A percentile compares a stretch with the other conserved stretches of the same genome.
These are phyloP conservation scores for Suhomyces bokatorum DNA, from an alignment of 1,139 yeast genomes.

Conservation along the genomic window DNA sequence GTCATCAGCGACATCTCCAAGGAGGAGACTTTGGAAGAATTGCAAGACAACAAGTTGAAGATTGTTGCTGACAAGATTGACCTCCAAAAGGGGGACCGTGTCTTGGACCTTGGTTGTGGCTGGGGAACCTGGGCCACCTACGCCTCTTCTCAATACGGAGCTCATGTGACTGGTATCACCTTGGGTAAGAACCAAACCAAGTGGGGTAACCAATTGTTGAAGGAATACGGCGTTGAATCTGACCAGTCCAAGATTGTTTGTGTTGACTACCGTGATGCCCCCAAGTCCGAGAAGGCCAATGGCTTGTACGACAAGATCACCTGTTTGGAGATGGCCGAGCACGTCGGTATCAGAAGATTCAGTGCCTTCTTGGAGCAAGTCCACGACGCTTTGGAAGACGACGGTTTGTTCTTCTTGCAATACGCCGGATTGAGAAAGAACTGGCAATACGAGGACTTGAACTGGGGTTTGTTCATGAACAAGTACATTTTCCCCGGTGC, in stretches of 20 bases:
- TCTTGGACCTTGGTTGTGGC: slow-evolving; percentile 90
- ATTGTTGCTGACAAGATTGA: slow-evolving; percentile 86
- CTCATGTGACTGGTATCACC: slow-evolving; percentile 85
- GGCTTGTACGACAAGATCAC: slow-evolving; percentile 86
- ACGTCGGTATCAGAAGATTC: slow-evolving; percentile 89
- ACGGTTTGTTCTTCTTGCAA: slow-evolving; percentile 84
- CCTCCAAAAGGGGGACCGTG: slow-evolving; percentile 66
- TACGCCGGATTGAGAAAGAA: slow-evolving; percentile 88
- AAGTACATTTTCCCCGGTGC: slow-evolving; percentile 97
- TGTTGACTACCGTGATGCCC: slow-evolving; percentile 89
- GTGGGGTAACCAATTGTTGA: slow-evolving; percentile 78
- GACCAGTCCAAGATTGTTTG: slow-evolving; percentile 79
- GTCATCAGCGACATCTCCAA: slow-evolving; percentile 67
- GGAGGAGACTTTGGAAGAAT: slow-evolving; percentile 79
- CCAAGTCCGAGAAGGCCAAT: slow-evolving; percentile 55
- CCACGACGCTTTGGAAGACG: slow-evolving; percentile 84
- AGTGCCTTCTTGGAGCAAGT: slow-evolving; percentile 75
- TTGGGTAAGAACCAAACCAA: slow-evolving; percentile 88
- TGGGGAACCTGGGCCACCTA: slow-evolving; percentile 93
- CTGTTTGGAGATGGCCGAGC: slow-evolving; percentile 95
- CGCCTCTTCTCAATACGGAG: slow-evolving; percentile 82
- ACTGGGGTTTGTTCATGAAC: slow-evolving; percentile 96
- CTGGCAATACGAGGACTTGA: slow-evolving; percentile 93
- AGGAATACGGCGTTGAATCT: slow-evolving; percentile 63
- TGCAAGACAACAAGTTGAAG: slow-evolving; percentile 89